Evolutionary conservation across 768 basidiomycete genomes (phyloP).

Genomic region (Lactarius trivialis): DNA sequence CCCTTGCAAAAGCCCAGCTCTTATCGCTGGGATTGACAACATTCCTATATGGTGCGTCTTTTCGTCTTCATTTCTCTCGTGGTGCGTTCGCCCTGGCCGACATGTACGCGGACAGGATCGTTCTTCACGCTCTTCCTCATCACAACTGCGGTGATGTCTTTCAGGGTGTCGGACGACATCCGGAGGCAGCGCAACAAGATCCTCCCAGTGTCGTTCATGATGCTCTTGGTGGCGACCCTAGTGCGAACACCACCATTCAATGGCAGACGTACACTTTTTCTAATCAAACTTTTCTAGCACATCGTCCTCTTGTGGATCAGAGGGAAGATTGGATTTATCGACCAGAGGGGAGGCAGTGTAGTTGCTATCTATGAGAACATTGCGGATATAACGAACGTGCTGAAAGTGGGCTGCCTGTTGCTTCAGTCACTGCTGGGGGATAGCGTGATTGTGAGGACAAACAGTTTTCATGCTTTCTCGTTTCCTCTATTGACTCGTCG

Average conservation of each 20-base stretch:
- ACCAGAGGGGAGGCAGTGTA: not conserved
- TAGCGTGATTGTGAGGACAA: not conserved
- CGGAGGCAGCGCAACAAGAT: not conserved
- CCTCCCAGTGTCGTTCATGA: not conserved
- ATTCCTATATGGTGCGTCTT: slow-evolving; percentile 1
- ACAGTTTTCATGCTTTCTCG: not conserved
- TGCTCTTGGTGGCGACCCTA: not conserved
- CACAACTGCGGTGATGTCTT: not conserved
- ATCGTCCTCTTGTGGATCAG: not conserved
- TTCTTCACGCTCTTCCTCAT: not conserved
- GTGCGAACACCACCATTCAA: not conserved
- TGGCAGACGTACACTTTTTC: not conserved
- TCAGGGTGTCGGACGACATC: not conserved
- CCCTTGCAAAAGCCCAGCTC: not conserved
- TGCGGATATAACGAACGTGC: not conserved
- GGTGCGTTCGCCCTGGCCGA: not conserved
- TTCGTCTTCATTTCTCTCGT: not conserved
- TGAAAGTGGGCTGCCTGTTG: not conserved
- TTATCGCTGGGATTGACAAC: slow-evolving; percentile 1
- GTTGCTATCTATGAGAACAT: not conserved
- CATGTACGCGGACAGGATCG: not conserved
- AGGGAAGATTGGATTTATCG: not conserved
- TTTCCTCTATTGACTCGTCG: not conserved
- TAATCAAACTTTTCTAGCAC: not conserved
- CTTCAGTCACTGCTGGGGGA: not conserved